phyloP scores from a whole-genome alignment of 768 basidiomycete species.

The Rhodotorula graminis region DNA sequence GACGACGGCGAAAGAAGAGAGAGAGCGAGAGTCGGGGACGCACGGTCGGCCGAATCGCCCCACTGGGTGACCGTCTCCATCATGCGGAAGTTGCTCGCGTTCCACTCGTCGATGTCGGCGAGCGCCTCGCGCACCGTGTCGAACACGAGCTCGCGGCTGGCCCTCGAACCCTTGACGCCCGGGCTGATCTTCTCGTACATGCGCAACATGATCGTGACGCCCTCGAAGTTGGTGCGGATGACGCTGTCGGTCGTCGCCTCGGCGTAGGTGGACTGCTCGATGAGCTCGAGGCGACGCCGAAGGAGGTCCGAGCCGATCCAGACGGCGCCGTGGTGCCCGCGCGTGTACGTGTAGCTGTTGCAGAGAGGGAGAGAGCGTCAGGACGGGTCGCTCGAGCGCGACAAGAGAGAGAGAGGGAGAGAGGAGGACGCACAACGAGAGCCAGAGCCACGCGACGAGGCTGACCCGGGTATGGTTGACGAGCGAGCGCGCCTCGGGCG shows the following conservation, averaged over 20 bases:
- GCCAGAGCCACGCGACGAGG: slow-evolving; percentile 24
- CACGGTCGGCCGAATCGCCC: slow-evolving; percentile 23
- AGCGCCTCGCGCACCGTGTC: slow-evolving; percentile 6
- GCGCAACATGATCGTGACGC: slow-evolving; percentile 11
- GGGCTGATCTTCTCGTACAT: slow-evolving; percentile 23
- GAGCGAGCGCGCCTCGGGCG: slow-evolving; percentile 3
- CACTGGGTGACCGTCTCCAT: slow-evolving; percentile 18
- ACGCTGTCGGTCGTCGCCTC: slow-evolving; percentile 15
- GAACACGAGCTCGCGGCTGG: background rate
- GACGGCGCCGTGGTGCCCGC: slow-evolving; percentile 12
- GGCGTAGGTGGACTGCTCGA: slow-evolving; percentile 1
- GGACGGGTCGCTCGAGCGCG: no score
- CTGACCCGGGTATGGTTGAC: slow-evolving; percentile 12
- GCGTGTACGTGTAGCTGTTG: slow-evolving; percentile 28
- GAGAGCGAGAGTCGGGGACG: background rate
- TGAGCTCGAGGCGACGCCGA: slow-evolving; percentile 18
- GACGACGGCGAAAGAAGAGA: no score
- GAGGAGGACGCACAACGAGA: slow-evolving; percentile 20
- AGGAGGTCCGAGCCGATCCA: slow-evolving; percentile 6
- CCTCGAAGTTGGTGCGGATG: slow-evolving; percentile 33
- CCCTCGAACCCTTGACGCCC: background rate
- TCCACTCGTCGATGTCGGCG: slow-evolving; percentile 16
- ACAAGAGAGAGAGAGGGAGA: background rate
- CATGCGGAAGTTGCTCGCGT: background rate
- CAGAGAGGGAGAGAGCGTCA: background rate